Conservation (phyloP, 805 yeast species). For the Kodamaea leandrae region DNA sequence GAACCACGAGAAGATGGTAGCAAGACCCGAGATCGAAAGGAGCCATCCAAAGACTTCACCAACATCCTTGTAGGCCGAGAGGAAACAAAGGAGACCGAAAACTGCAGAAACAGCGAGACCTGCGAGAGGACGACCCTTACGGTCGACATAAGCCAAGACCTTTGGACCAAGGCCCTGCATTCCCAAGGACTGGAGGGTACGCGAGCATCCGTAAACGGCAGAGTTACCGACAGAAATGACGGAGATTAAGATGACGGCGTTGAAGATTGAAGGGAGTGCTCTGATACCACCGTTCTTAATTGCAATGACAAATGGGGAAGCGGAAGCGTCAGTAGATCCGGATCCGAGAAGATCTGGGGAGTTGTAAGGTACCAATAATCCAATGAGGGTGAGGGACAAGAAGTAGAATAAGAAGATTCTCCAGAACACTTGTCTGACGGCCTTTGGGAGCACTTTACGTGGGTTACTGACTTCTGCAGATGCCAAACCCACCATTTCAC, state of each 20-base stretch:
- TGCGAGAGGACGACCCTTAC: slow-evolving; percentile 18
- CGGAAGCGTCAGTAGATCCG: slow-evolving; percentile 16
- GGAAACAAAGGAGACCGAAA: slow-evolving; percentile 18
- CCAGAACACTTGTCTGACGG: slow-evolving; percentile 45
- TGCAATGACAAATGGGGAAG: slow-evolving; percentile 32
- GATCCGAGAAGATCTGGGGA: slow-evolving; percentile 20
- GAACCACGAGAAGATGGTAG: slow-evolving; percentile 37
- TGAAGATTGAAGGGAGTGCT: slow-evolving; percentile 27
- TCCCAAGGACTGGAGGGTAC: slow-evolving; percentile 17
- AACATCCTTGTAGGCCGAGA: slow-evolving; percentile 15
- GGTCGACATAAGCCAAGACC: slow-evolving; percentile 15
- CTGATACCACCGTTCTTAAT: slow-evolving; percentile 26
- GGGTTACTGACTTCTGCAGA: slow-evolving; percentile 42
- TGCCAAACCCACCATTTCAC: slow-evolving; percentile 39
- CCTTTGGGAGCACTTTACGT: slow-evolving; percentile 37
- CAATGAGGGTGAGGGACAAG: slow-evolving; percentile 22
- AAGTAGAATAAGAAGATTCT: slow-evolving; percentile 41
- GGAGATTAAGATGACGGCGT: slow-evolving; percentile 26
- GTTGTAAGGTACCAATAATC: slow-evolving; percentile 22
- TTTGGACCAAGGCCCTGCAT: slow-evolving; percentile 18
- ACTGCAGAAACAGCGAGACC: slow-evolving; percentile 14
- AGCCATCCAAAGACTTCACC: slow-evolving; percentile 26
- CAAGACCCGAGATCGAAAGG: slow-evolving; percentile 34
- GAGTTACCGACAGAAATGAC: slow-evolving; percentile 32
- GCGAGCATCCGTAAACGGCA: slow-evolving; percentile 28